Evolutionary conservation across 2,329 filamentous ascomycete species (phyloP).

Genomic region (Alternaria triticina): DNA sequence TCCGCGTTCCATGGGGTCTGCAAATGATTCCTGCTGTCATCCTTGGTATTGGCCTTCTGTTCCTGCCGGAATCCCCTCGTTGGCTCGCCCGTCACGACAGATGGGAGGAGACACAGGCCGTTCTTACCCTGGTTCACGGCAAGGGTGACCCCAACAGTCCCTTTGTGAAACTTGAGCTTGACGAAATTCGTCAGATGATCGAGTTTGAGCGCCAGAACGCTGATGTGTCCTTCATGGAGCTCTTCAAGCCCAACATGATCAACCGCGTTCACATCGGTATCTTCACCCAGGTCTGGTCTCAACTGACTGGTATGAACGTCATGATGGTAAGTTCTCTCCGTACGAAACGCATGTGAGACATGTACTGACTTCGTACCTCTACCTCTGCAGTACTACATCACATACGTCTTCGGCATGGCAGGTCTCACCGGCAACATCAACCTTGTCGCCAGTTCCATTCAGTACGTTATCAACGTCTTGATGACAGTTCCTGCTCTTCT

Average conservation of each 20-base stretch:
- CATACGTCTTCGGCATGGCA: conserved; percentile 75
- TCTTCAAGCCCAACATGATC: conserved; percentile 76
- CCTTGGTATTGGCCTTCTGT: conserved; percentile 57
- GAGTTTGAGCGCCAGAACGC: conserved; percentile 75
- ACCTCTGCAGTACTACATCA: conserved; percentile 31
- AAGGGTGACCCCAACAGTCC: conserved; percentile 68
- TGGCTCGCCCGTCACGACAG: conserved; percentile 55
- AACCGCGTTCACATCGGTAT: conserved; percentile 74
- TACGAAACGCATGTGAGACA: not conserved
- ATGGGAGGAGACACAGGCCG: conserved; percentile 53
- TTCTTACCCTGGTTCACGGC: conserved; percentile 53
- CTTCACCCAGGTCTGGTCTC: conserved; percentile 77
- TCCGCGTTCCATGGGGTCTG: conserved; percentile 48
- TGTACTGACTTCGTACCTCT: not conserved
- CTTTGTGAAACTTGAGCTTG: conserved; percentile 71
- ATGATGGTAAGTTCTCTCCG: conserved; percentile 58
- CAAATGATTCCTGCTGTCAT: conserved; percentile 48
- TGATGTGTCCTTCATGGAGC: conserved; percentile 73
- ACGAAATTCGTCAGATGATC: conserved; percentile 75
- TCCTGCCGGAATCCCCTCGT: conserved; percentile 55
- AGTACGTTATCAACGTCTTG: conserved; percentile 79
- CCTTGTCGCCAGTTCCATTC: conserved; percentile 71
- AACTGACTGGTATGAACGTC: conserved; percentile 78
- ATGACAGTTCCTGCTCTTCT: conserved; percentile 80
- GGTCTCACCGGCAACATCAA: conserved; percentile 65